A percentile compares a stretch with the other conserved stretches of the same genome.
Evolutionary conservation across 2,329 filamentous ascomycete species (phyloP).

Genomic region (Ceratocystis cubensis): DNA sequence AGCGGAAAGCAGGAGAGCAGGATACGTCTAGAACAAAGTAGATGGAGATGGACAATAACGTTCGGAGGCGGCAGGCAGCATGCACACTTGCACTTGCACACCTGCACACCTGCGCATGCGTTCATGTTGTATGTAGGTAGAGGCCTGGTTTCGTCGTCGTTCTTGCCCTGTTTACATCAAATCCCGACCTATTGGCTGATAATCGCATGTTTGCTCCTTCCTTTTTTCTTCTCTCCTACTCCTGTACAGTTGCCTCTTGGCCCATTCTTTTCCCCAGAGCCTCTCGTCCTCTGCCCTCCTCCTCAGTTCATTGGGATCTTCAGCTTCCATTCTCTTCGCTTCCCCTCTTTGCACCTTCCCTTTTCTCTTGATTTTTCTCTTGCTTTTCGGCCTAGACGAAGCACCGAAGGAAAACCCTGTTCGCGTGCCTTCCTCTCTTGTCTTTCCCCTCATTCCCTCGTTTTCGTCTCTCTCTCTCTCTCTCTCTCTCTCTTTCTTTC

Average conservation of each 20-base stretch:
- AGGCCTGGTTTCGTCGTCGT: not conserved
- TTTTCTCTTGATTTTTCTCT: not conserved
- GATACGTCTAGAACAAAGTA: not conserved
- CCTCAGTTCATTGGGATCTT: not conserved
- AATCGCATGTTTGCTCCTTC: not conserved
- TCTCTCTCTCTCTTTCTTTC: not conserved
- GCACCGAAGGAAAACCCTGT: not conserved
- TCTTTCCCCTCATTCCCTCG: not conserved
- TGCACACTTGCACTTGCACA: not conserved
- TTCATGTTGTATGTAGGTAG: not conserved
- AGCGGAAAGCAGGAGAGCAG: not conserved
- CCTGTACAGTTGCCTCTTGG: not conserved
- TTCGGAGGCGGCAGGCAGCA: not conserved
- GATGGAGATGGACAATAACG: too few relatives aligned
- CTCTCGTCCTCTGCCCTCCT: not conserved
- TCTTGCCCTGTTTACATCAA: not conserved
- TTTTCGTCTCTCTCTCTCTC: not conserved
- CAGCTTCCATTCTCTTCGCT: not conserved
- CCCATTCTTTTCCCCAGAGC: not conserved
- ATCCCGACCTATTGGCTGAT: not conserved
- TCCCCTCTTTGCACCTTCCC: conserved; percentile 6
- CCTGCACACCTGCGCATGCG: not conserved
- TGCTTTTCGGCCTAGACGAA: not conserved
- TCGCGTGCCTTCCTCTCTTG: not conserved
- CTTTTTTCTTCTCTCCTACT: not conserved